Base-by-base conservation (phyloP, 352 stramenopile genomes). In the Globisporangium radiosum region DNA sequence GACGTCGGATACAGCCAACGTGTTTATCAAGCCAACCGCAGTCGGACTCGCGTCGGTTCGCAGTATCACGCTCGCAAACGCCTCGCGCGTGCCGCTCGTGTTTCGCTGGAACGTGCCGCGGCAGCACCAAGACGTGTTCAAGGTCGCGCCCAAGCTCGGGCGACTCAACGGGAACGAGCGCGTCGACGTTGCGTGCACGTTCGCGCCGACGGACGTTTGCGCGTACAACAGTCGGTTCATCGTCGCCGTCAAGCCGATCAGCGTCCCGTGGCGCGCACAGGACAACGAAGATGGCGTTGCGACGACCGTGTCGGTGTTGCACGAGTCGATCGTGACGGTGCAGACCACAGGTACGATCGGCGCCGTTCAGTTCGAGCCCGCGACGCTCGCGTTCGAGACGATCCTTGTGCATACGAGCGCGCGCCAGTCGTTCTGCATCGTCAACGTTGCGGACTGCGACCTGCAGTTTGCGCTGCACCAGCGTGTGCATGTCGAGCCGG, bases 1-100 rank as follows among this genome's bases (percentile, higher is more conserved):
- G 40, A 59, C 51, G 4, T 47, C 55, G 4, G 62, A 56, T 6
- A 73, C 85, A 2, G 64, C 62, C 0, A 75, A 75, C 47, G 52
- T 96, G 1, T 95, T 85, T 56, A 70, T 97, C 52, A 94, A 94
- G 56, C 88, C 90, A 0, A 97, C 89, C 0, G 78, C 80, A 5
- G 56, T 97, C 6, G 87, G 88, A 13, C 67, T 97, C 14, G 50
- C 72, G 17, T 92, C 85, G 4, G 50, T 69, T 7, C 71, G 76
- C 1, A 62, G 69, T 0, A 66, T 96, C 15, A 59, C 73, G 15
- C 63, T 97, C 25, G 51, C 79, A 3, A 97, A 97, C 60, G 69
- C 60, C 9, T 95, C 88, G 38, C 79, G 90, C 4, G 76, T 97
- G 45, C 90, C 90, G 14, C 76, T 96, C 9, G 82, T 95, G 42